A percentile compares a stretch with the other conserved stretches of the same genome.
Conservation (phyloP, 306 rosid species). For the Lathyrus oleraceus region DNA sequence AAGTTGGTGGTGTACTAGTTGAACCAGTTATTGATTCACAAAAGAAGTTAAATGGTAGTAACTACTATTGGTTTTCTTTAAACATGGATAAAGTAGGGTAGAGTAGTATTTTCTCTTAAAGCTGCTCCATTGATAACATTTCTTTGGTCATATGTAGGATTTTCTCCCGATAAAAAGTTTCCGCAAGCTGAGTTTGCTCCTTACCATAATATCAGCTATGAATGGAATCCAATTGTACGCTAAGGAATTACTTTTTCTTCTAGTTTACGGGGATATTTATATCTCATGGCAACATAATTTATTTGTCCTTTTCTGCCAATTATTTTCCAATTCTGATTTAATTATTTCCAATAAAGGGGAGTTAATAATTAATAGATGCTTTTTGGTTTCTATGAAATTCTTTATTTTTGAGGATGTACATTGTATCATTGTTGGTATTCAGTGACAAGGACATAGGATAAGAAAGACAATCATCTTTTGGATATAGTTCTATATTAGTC, state of each 20-base stretch:
- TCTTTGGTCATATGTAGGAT: slow-evolving; percentile 50
- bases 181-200: slow-evolving; percentile 82
- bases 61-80: slow-evolving; percentile 25
- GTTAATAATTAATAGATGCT: slow-evolving; percentile 7
- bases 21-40: slow-evolving; percentile 51
- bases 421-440: slow-evolving; percentile 3
- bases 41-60: slow-evolving; percentile 55
- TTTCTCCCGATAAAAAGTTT: slow-evolving; percentile 82
- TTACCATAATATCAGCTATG: slow-evolving; percentile 57
- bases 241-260: slow-evolving; percentile 12
- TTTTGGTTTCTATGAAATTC: neutral
- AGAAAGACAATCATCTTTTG: neutral
- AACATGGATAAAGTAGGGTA: neutral
- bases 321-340: slow-evolving; percentile 27
- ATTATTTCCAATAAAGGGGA: slow-evolving; percentile 17
- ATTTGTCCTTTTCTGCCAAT: slow-evolving; percentile 26
- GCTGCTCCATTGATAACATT: slow-evolving; percentile 34
- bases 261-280: slow-evolving; percentile 10
- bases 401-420: slow-evolving; percentile 8
- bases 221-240: slow-evolving; percentile 88
- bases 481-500: slow-evolving; percentile 26
- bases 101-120: slow-evolving; percentile 15
- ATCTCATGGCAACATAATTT: slow-evolving; percentile 6
- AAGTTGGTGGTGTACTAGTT: slow-evolving; percentile 65
- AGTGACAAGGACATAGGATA: slow-evolving; percentile 12